Evolutionary conservation across 2,329 filamentous ascomycete genomes (phyloP).

Genomic region (Sordariomycetes sp.): DNA sequence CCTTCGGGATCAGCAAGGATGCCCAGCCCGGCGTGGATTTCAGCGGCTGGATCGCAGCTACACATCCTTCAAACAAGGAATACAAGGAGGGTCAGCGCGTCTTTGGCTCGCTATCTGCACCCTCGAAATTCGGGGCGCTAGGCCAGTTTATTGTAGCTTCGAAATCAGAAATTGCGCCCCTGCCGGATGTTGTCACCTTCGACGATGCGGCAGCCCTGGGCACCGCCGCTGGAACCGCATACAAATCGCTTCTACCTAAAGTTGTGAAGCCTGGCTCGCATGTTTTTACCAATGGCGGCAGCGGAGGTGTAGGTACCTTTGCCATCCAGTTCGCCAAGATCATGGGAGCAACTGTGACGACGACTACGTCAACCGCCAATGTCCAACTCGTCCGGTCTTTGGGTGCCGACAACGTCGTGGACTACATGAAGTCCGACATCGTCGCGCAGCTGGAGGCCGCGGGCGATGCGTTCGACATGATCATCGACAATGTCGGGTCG

Average conservation of each 20-base stretch:
- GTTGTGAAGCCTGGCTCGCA: conserved; percentile 20
- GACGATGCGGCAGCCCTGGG: conserved; percentile 13
- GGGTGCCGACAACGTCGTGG: conserved; percentile 25
- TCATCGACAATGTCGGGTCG: conserved; percentile 19
- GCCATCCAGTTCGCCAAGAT: conserved; percentile 26
- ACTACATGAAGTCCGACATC: conserved; percentile 17
- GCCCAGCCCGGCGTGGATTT: too few species aligned
- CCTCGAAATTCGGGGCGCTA: too few species aligned
- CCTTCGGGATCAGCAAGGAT: too few species aligned
- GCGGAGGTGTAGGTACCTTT: conserved; percentile 26
- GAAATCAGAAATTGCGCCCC: too few species aligned
- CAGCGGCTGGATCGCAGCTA: too few species aligned
- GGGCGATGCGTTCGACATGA: conserved; percentile 11
- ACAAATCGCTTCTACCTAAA: conserved; percentile 16
- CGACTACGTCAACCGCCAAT: conserved; percentile 23
- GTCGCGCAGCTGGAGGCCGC: conserved; percentile 7
- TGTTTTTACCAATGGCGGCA: conserved; percentile 19
- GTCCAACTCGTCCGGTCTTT: conserved; percentile 19
- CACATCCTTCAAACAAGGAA: too few species aligned
- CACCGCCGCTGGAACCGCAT: conserved; percentile 13
- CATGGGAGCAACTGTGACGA: conserved; percentile 20
- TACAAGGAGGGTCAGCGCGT: too few species aligned
- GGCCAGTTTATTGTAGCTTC: too few species aligned
- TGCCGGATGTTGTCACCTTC: too few species aligned
- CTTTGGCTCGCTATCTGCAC: too few species aligned